Percentiles rank a stretch among this genome's conserved stretches.
Evolutionary conservation across 2,329 filamentous ascomycete genomes (phyloP).

Genomic region (Orbilia oligospora): DNA sequence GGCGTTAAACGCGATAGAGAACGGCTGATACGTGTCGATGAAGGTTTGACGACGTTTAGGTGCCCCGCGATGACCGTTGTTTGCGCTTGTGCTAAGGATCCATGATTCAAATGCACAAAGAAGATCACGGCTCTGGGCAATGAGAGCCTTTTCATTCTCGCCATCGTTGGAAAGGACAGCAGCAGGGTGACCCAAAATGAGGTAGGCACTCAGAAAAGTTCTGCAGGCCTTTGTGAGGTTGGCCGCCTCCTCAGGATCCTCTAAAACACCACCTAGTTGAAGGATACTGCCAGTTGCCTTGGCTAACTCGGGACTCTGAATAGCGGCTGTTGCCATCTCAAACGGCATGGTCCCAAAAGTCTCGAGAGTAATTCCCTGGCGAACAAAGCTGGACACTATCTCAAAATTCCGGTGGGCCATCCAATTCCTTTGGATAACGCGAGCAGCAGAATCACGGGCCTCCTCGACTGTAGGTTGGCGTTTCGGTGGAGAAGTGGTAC

Average conservation of each 20-base stretch:
- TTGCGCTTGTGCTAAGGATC: slow-evolving; percentile 75
- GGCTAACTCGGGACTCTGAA: slow-evolving; percentile 78
- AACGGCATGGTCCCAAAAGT: slow-evolving; percentile 79
- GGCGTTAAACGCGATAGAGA: slow-evolving; percentile 83
- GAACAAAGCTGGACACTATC: slow-evolving; percentile 76
- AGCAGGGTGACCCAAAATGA: slow-evolving; percentile 83
- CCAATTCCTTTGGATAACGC: slow-evolving; percentile 80
- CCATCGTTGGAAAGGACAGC: slow-evolving; percentile 83
- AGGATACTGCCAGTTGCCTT: slow-evolving; percentile 77
- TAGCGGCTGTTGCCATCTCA: slow-evolving; percentile 78
- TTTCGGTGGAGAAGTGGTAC: slow-evolving; percentile 19
- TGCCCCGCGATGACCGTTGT: slow-evolving; percentile 67
- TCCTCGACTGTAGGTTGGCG: slow-evolving; percentile 68
- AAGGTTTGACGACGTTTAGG: slow-evolving; percentile 74
- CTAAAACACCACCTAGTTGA: slow-evolving; percentile 76
- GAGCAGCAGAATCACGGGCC: slow-evolving; percentile 75
- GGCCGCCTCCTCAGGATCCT: slow-evolving; percentile 74
- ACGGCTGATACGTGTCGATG: slow-evolving; percentile 79
- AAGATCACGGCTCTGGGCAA: slow-evolving; percentile 82
- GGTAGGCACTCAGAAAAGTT: slow-evolving; percentile 83
- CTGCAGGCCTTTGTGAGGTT: slow-evolving; percentile 79
- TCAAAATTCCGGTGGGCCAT: slow-evolving; percentile 73
- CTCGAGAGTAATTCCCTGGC: slow-evolving; percentile 79
- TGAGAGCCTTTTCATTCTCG: slow-evolving; percentile 75
- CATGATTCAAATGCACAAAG: slow-evolving; percentile 83